A percentile compares a stretch with the other conserved stretches of the same genome.
Conservation (phyloP, 345 rosid species). For the Rhodomyrtus tomentosa region DNA sequence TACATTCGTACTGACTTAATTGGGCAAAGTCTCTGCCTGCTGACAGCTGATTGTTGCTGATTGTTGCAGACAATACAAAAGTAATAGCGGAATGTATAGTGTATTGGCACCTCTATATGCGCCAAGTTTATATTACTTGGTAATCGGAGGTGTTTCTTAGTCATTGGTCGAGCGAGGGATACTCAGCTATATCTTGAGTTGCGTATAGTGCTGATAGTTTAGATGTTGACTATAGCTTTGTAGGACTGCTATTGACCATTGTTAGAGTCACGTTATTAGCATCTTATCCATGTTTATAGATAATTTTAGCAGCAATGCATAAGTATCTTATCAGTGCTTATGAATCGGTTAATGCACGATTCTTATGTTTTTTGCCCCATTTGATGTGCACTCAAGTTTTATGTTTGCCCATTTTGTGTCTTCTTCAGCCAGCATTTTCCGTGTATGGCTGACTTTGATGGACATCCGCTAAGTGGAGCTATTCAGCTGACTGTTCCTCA, state of each 20-base stretch:
- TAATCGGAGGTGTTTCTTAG: background rate
- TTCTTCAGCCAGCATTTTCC: background rate
- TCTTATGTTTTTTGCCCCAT: background rate
- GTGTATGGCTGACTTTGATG: background rate
- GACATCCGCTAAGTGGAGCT: background rate
- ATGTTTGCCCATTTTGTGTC: background rate
- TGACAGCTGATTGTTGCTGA: background rate
- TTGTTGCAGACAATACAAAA: background rate
- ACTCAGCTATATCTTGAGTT: background rate
- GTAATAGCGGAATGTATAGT: background rate
- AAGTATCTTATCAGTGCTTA: background rate
- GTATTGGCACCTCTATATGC: background rate
- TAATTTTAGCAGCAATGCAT: background rate
- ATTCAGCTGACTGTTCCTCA: background rate
- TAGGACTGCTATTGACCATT: background rate
- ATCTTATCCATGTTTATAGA: background rate
- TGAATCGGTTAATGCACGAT: background rate
- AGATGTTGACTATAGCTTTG: background rate
- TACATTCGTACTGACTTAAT: background rate
- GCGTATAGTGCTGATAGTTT: background rate
- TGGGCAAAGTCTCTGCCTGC: background rate
- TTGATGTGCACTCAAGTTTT: background rate
- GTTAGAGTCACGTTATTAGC: background rate
- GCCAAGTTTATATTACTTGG: background rate
- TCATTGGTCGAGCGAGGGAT: background rate